Percentiles rank a stretch among this genome's conserved stretches.
Evolutionary conservation across 441 rosid genomes (phyloP).

Genomic region (Biscutella laevigata): DNA sequence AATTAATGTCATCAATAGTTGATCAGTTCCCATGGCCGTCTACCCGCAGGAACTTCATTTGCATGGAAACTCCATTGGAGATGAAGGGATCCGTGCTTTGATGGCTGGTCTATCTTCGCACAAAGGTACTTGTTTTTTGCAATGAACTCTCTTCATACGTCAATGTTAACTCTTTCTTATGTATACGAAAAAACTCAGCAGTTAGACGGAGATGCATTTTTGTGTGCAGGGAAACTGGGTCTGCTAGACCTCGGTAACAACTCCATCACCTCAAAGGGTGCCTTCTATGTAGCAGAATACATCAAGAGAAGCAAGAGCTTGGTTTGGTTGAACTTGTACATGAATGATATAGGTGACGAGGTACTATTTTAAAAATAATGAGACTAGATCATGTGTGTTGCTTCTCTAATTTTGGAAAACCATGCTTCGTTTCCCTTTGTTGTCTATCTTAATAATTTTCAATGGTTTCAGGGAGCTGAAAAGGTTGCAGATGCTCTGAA

Average conservation of each 20-base stretch:
- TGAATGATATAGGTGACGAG: conserved; percentile 97
- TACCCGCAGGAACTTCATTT: conserved; percentile 74
- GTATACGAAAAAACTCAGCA: neutral
- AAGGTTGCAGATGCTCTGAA: conserved; percentile 74
- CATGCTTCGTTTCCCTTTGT: neutral
- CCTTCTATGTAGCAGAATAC: conserved; percentile 75
- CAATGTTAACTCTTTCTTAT: neutral
- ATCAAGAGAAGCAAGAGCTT: conserved; percentile 77
- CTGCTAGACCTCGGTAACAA: conserved; percentile 90
- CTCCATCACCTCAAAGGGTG: conserved; percentile 73
- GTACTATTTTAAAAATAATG: conserved; percentile 26
- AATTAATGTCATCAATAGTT: conserved; percentile 4
- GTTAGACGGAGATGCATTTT: conserved; percentile 21
- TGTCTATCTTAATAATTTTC: neutral
- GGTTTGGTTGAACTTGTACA: conserved; percentile 90
- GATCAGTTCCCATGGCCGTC: neutral
- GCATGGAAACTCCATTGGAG: conserved; percentile 92
- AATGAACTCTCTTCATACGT: neutral
- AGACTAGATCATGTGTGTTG: neutral
- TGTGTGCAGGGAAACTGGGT: conserved; percentile 56
- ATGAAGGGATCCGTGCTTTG: conserved; percentile 82
- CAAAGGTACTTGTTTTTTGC: conserved; percentile 66
- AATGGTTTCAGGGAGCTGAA: conserved; percentile 64
- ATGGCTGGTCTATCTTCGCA: conserved; percentile 74
- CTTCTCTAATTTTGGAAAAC: neutral